These are phyloP conservation scores for Prunus mongolica DNA, from an alignment of 306 rosid genomes.

Conservation along the genomic window DNA sequence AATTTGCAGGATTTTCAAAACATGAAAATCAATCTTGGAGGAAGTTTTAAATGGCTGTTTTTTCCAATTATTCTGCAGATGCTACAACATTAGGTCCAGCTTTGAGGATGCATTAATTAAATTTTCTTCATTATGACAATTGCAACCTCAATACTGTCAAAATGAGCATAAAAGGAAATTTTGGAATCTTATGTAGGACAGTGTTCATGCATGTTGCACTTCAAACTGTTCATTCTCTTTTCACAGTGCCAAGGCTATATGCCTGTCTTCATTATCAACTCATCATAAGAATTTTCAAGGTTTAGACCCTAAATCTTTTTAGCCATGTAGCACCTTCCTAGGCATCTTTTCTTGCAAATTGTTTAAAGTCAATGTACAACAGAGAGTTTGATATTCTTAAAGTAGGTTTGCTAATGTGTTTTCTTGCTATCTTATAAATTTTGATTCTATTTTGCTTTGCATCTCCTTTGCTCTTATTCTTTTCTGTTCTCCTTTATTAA, in stretches of 20 bases:
- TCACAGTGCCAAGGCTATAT: not conserved
- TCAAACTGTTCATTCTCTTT: not conserved
- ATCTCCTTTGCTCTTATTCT: conserved; percentile 40
- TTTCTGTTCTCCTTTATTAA: conserved; percentile 12
- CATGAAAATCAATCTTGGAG: not conserved
- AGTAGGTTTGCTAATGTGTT: conserved; percentile 27
- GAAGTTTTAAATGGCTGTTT: not conserved
- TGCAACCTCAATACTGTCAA: not conserved
- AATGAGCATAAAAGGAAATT: not conserved
- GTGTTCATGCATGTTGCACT: not conserved
- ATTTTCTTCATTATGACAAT: not conserved
- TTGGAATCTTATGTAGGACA: not conserved
- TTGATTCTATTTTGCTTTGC: conserved; percentile 11
- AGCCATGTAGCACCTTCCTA: conserved; percentile 14
- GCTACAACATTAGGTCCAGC: not conserved
- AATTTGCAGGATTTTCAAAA: not conserved
- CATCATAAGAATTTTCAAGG: not conserved
- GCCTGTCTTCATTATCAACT: not conserved
- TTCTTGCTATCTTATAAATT: conserved; percentile 12
- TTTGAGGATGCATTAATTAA: not conserved
- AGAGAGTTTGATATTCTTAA: conserved; percentile 27
- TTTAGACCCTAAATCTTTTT: not conserved
- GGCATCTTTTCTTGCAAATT: conserved; percentile 1
- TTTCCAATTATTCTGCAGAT: not conserved
- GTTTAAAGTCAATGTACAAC: conserved; percentile 5